Conservation (phyloP, 768 basidiomycete species). For the Coprinellus micaceus region DNA sequence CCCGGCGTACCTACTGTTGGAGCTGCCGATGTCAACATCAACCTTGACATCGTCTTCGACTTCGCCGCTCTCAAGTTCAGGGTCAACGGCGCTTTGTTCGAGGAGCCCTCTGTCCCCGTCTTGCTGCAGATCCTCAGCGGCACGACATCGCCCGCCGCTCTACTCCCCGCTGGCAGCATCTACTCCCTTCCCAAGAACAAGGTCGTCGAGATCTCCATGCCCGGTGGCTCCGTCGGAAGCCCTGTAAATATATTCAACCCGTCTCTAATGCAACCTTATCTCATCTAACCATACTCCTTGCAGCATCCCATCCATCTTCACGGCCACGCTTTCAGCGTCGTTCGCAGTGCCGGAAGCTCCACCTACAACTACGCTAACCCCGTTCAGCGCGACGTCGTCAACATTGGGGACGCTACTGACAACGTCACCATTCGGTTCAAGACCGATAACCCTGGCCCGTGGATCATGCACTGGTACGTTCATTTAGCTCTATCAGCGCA, state of each 20-base stretch:
- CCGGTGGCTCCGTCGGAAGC: conserved; percentile 23
- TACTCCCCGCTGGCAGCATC: conserved; percentile 36
- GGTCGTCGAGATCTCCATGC: conserved; percentile 40
- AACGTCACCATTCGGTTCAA: conserved; percentile 48
- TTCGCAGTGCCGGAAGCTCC: conserved; percentile 31
- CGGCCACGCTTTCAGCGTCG: conserved; percentile 41
- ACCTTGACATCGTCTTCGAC: conserved; percentile 17
- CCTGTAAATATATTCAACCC: no score
- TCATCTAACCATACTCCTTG: no score
- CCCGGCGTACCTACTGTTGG: conserved; percentile 14
- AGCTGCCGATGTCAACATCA: conserved; percentile 22
- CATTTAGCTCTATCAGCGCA: background rate
- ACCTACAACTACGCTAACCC: conserved; percentile 43
- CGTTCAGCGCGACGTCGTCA: conserved; percentile 32
- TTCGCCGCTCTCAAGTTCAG: conserved; percentile 8
- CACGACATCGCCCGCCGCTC: conserved; percentile 24
- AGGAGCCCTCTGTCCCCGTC: conserved; percentile 35
- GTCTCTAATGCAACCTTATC: no score
- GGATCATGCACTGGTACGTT: conserved; percentile 46
- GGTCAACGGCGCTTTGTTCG: conserved; percentile 27
- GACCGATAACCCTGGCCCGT: conserved; percentile 51
- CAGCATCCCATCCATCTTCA: conserved; percentile 46
- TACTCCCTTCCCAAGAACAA: conserved; percentile 37
- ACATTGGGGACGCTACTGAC: conserved; percentile 27
- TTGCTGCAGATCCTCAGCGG: conserved; percentile 45